A percentile compares a stretch with the other conserved stretches of the same genome.
These are phyloP conservation scores for Hippophae tibetana DNA, from an alignment of 306 rosid species.

Conservation along the genomic window DNA sequence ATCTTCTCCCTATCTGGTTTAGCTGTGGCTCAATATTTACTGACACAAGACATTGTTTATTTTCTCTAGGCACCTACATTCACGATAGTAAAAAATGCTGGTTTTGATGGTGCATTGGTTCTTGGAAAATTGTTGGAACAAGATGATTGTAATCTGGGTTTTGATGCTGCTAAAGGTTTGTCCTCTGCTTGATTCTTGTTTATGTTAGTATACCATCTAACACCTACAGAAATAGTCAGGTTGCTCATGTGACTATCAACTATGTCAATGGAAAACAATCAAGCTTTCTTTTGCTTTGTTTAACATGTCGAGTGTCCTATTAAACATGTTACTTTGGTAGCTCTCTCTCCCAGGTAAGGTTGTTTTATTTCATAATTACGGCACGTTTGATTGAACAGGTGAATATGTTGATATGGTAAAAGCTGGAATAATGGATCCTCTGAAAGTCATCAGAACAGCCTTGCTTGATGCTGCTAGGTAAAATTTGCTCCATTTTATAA, in stretches of 20 bases:
- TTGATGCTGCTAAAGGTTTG: slow-evolving; percentile 78
- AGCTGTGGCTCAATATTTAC: slow-evolving; percentile 12
- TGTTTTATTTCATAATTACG: slow-evolving; percentile 4
- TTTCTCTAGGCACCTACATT: slow-evolving; percentile 54
- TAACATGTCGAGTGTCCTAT: no score
- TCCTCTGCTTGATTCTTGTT: not conserved
- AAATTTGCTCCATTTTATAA: slow-evolving; percentile 6
- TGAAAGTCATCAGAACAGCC: slow-evolving; percentile 87
- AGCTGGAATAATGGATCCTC: slow-evolving; percentile 85
- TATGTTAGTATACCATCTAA: no score
- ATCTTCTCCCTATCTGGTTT: slow-evolving; percentile 6
- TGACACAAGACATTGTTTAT: slow-evolving; percentile 21
- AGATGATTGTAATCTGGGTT: slow-evolving; percentile 53
- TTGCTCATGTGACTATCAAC: no score
- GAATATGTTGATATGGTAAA: slow-evolving; percentile 80
- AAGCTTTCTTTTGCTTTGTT: no score
- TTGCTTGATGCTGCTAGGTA: slow-evolving; percentile 91
- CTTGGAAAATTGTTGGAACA: slow-evolving; percentile 82
- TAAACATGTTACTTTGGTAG: no score
- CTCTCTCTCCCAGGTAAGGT: not conserved
- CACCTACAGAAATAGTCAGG: no score
- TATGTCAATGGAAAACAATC: no score
- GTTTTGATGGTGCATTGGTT: slow-evolving; percentile 71
- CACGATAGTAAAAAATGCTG: slow-evolving; percentile 77
- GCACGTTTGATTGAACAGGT: slow-evolving; percentile 40